Conservation (phyloP, 345 rosid species). For the Lumnitzera littorea region DNA sequence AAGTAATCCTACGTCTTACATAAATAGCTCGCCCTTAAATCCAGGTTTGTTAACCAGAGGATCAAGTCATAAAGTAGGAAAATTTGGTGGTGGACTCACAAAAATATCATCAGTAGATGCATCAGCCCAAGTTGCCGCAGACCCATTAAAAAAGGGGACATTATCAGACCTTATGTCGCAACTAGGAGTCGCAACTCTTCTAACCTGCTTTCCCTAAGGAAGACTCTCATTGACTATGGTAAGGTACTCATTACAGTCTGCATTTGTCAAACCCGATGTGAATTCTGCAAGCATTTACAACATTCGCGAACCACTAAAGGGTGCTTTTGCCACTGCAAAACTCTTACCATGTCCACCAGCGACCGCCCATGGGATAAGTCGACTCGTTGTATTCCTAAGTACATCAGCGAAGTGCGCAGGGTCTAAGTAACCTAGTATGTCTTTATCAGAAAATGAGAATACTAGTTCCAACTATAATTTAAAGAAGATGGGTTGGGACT, state of each 20-base stretch:
- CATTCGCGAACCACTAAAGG: conserved; percentile 7
- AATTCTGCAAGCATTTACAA: conserved; percentile 43
- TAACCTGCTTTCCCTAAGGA: conserved; percentile 9
- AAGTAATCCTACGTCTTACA: too few relatives aligned
- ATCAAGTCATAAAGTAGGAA: too few relatives aligned
- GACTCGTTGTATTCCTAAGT: background rate
- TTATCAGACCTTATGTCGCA: conserved; percentile 14
- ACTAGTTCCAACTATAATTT: fast-evolving
- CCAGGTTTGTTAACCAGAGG: background rate
- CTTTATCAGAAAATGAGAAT: background rate
- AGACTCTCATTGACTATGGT: background rate
- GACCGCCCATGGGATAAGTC: background rate
- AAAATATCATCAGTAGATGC: background rate
- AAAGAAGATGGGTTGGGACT: conserved; percentile 26
- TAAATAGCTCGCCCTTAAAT: background rate
- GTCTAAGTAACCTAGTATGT: background rate
- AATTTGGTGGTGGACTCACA: background rate
- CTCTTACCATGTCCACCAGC: background rate
- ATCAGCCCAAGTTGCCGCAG: background rate
- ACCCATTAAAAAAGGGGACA: background rate
- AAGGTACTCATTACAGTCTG: conserved; percentile 36
- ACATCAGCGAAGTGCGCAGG: background rate
- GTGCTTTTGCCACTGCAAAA: conserved; percentile 8
- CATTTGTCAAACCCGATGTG: conserved; percentile 34
- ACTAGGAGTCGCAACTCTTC: conserved; percentile 9